Evolutionary conservation across 768 basidiomycete species (phyloP).

Genomic region (Cubamyces lactineus): DNA sequence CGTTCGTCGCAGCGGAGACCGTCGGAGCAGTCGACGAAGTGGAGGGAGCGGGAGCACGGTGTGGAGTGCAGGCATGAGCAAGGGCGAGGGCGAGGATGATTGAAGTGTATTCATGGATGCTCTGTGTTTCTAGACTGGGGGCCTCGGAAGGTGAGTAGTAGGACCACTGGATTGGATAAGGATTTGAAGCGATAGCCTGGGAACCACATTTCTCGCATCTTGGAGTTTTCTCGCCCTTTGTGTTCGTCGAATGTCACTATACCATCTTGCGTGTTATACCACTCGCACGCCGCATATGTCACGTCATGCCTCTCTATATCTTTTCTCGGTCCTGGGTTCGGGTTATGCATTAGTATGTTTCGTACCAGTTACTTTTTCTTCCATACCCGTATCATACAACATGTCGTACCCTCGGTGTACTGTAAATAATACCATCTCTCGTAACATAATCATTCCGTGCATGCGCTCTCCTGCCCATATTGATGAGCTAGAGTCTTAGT

Average conservation of each 20-base stretch:
- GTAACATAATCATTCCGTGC: background rate
- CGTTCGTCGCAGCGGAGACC: conserved; percentile 50
- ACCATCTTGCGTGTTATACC: conserved; percentile 21
- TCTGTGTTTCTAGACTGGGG: conserved; percentile 17
- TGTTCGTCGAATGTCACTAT: conserved; percentile 14
- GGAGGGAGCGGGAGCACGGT: conserved; percentile 79
- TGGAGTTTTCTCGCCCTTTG: background rate
- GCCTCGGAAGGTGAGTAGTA: conserved; percentile 13
- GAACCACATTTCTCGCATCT: background rate
- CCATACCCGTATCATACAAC: conserved; percentile 23
- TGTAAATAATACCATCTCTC: conserved; percentile 16
- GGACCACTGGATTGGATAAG: conserved; percentile 13
- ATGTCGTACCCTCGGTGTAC: conserved; percentile 10
- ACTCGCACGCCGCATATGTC: conserved; percentile 9
- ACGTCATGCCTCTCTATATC: conserved; percentile 1
- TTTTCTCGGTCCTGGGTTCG: background rate
- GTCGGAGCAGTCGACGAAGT: conserved; percentile 58
- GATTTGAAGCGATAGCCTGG: conserved; percentile 7
- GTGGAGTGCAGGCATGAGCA: conserved; percentile 86
- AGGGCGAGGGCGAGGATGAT: conserved; percentile 47
- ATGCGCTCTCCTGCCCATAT: background rate
- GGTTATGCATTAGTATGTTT: conserved; percentile 19
- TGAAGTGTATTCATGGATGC: conserved; percentile 26
- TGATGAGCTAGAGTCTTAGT: background rate
- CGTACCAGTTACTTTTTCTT: conserved; percentile 14